phyloP scores from a whole-genome alignment of 2,329 filamentous ascomycete species.

The Arthrinium phaeospermum region DNA sequence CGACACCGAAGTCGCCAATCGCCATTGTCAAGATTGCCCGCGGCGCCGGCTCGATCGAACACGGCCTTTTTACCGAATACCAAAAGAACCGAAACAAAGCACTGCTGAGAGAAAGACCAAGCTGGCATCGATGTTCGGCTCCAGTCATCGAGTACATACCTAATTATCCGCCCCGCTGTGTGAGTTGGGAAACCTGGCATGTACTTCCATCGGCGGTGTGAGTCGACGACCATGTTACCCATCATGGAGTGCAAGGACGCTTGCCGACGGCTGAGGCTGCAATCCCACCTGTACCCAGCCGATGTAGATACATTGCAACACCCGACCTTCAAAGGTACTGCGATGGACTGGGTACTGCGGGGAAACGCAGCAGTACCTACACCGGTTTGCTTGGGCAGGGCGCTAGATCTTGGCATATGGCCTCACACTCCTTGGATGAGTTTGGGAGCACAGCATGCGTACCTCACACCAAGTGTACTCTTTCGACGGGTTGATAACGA shows the following conservation, averaged over 20 bases:
- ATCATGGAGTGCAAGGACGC: background rate
- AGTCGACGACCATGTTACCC: background rate
- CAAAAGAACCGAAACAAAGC: background rate
- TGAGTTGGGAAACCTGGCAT: background rate
- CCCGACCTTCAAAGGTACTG: conserved; percentile 29
- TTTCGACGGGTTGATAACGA: background rate
- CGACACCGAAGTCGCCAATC: background rate
- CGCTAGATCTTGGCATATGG: background rate
- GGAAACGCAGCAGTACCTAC: conserved; percentile 35
- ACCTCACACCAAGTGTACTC: background rate
- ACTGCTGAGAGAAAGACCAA: background rate
- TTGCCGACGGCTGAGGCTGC: background rate
- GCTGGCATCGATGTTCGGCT: background rate
- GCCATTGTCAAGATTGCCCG: background rate
- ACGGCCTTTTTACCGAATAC: background rate
- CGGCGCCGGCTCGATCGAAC: background rate
- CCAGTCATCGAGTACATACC: background rate
- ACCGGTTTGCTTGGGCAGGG: conserved; percentile 16
- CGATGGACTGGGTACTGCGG: conserved; percentile 31
- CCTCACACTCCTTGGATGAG: background rate
- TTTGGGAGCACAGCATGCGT: background rate
- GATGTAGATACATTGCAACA: conserved; percentile 37
- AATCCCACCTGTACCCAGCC: conserved; percentile 16
- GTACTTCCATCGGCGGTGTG: background rate
- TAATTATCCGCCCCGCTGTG: background rate